Evolutionary conservation across 2,329 filamentous ascomycete genomes (phyloP).

Genomic region (Sporothrix phasma): DNA sequence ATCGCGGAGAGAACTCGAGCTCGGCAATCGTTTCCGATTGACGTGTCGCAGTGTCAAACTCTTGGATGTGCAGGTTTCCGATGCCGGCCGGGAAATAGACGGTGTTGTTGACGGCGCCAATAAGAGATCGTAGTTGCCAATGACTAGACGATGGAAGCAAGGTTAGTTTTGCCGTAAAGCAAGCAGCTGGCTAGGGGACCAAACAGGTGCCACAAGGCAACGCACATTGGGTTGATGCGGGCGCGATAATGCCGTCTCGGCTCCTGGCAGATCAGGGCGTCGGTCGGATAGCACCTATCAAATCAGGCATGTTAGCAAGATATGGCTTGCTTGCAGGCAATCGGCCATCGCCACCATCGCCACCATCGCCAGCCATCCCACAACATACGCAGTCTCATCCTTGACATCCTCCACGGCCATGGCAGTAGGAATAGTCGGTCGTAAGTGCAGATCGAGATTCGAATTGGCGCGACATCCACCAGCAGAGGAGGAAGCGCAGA

Average conservation of each 20-base stretch:
- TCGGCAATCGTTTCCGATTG: constrained; percentile 65
- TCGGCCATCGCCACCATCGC: not conserved
- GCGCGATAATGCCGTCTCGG: constrained; percentile 59
- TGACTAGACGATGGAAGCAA: constrained; percentile 42
- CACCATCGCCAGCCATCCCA: too few relatives aligned
- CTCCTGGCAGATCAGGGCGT: constrained; percentile 50
- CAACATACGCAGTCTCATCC: constrained; percentile 41
- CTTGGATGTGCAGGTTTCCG: constrained; percentile 55
- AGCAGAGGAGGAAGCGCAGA: not conserved
- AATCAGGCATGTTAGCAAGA: constrained; percentile 11
- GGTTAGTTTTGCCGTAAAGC: constrained; percentile 5
- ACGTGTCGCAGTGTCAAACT: constrained; percentile 57
- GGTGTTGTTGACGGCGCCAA: constrained; percentile 68
- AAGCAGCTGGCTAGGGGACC: not conserved
- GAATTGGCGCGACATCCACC: not conserved
- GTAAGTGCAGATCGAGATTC: constrained; percentile 14
- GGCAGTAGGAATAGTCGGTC: constrained; percentile 15
- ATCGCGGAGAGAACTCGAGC: constrained; percentile 67
- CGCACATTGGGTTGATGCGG: constrained; percentile 55
- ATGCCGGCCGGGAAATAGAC: constrained; percentile 77
- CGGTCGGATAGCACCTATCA: constrained; percentile 53
- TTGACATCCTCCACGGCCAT: constrained; percentile 40
- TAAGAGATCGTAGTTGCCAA: constrained; percentile 82
- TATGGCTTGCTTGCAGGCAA: too few relatives aligned
- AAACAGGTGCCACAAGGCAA: not conserved